These are phyloP conservation scores for Fusarium nisikadoi DNA, from an alignment of 2,329 filamentous ascomycete species.

Conservation along the genomic window DNA sequence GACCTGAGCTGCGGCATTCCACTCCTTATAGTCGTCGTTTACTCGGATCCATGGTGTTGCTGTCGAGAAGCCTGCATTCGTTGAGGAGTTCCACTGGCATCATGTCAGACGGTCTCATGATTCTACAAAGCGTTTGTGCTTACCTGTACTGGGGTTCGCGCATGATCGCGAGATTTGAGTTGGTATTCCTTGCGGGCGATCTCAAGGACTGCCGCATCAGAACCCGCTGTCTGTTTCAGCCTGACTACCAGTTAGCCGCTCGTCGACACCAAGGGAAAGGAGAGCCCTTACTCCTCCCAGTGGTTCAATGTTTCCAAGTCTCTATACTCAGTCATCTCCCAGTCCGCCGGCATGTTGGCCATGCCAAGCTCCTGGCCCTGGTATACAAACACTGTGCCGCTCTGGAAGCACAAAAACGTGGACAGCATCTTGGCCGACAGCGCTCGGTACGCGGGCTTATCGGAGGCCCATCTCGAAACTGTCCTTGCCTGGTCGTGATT, in stretches of 20 bases:
- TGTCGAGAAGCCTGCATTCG: slow-evolving; percentile 26
- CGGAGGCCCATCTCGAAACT: slow-evolving; percentile 59
- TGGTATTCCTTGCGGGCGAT: slow-evolving; percentile 27
- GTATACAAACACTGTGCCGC: slow-evolving; percentile 67
- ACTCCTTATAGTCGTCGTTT: slow-evolving; percentile 29
- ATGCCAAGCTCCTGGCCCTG: slow-evolving; percentile 72
- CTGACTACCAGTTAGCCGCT: neutral
- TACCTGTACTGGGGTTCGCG: slow-evolving; percentile 29
- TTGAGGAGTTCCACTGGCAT: slow-evolving; percentile 20
- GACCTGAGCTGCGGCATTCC: slow-evolving; percentile 25
- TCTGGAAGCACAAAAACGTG: slow-evolving; percentile 49
- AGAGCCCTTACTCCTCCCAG: slow-evolving; percentile 20
- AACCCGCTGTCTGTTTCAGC: neutral
- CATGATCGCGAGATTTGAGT: slow-evolving; percentile 31
- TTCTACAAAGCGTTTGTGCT: accelerated
- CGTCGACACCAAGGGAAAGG: neutral
- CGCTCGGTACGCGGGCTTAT: slow-evolving; percentile 18
- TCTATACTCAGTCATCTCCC: slow-evolving; percentile 59
- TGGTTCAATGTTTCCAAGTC: slow-evolving; percentile 33
- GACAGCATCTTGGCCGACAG: slow-evolving; percentile 65
- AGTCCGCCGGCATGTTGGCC: slow-evolving; percentile 61
- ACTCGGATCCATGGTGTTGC: slow-evolving; percentile 32
- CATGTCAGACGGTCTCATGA: neutral
- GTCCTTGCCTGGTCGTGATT: slow-evolving; percentile 71
- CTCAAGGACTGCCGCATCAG: neutral